Base-by-base conservation (phyloP, 257 asterid species). In the Capsicum rhomboideum region DNA sequence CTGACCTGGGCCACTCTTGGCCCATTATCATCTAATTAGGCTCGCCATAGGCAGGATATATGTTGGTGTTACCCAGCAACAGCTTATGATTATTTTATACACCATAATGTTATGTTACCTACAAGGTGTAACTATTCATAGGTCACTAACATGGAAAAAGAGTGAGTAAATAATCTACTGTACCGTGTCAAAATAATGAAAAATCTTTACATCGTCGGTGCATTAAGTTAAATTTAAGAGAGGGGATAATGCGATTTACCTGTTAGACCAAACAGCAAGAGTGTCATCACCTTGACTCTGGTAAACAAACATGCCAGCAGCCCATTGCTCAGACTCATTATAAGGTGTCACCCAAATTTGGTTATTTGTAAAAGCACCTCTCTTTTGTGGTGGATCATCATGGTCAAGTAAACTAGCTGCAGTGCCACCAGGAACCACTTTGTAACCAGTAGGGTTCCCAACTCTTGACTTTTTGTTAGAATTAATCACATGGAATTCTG, bases 201-300 rank as follows among this genome's bases (percentile, higher is more conserved):
- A 59, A 63, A 12, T 63, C 40, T 28, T 23, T 40, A 54, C 14
- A 18, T 16, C 58, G 31, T 26, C 10, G 1, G 18, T 13, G 23
- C 8, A 21, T 61, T 16, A 31, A 66, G 46, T 64, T 64, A 6
- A 40, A 6, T 17, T 14, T 13, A 53, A 53, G 18, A 53, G 11
- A 31, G 28, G 10, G 4, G 12, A 68, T 68, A 68, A 10, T 34
- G 28, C 34, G 28, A 34, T 10, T 82, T 89, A 96, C 99, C 99
- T 93, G 89, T 92, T 91, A 1, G 98, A 91, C 99, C 99, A 94
- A 1, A 91, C 96, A 54, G 93, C 98, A 63, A 96, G 93, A 46
- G 98, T 93, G 61, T 96, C 99, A 23, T 96, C 99, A 11, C 99
- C 99, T 23, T 94, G 93, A 84, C 98, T 93, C 83, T 96, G 99